These are phyloP conservation scores for Tolypocladium endophyticum DNA, from an alignment of 2,329 filamentous ascomycete species.

Conservation along the genomic window DNA sequence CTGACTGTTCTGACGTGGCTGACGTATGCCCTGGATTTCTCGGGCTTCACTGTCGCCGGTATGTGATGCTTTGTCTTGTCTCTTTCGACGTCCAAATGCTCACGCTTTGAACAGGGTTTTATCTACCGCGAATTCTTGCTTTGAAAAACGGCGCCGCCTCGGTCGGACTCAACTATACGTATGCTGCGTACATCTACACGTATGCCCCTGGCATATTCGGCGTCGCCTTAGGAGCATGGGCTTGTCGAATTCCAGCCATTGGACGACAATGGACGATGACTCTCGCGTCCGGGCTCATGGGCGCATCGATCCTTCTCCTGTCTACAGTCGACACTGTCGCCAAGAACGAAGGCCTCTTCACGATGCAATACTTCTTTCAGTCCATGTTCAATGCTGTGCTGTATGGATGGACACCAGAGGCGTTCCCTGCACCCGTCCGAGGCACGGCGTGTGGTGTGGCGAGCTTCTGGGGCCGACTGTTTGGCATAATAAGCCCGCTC, in stretches of 20 bases:
- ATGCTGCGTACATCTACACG: background rate
- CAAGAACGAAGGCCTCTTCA: background rate
- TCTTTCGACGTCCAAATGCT: background rate
- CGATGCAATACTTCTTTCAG: background rate
- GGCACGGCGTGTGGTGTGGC: background rate
- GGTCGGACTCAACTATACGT: background rate
- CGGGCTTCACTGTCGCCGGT: background rate
- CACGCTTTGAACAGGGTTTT: background rate
- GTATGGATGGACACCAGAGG: background rate
- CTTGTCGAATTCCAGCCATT: background rate
- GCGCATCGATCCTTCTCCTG: background rate
- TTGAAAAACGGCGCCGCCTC: background rate
- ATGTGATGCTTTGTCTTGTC: background rate
- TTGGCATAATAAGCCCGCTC: background rate
- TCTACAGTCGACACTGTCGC: background rate
- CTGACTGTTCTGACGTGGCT: background rate
- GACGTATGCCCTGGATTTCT: background rate
- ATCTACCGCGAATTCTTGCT: background rate
- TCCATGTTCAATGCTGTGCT: background rate
- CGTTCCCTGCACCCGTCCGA: background rate
- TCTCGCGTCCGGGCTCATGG: background rate
- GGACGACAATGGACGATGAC: background rate
- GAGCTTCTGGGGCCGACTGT: background rate
- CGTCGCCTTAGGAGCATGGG: background rate
- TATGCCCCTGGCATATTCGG: background rate